A percentile compares a stretch with the other conserved stretches of the same genome.
Conservation (phyloP, 2,329 filamentous ascomycete genomes). For the Aspergillus fructus region DNA sequence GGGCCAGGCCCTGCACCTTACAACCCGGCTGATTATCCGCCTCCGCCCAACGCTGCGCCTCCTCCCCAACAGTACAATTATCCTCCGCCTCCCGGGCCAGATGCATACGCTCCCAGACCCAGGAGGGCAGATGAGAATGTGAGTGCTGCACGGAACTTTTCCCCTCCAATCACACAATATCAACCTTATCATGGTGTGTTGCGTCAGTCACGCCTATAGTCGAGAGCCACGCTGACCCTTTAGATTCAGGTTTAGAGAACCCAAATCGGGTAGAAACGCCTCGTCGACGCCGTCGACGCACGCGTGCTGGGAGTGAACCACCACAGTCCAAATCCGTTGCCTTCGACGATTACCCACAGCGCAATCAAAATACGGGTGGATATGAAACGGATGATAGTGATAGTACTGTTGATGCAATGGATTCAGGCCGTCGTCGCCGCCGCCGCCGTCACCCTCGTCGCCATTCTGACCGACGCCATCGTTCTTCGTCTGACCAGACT, state of each 20-base stretch:
- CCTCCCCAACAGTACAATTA: conserved; percentile 39
- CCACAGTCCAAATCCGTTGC: conserved; percentile 34
- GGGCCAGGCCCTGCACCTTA: conserved; percentile 29
- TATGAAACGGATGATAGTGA: conserved; percentile 47
- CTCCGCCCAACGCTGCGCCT: conserved; percentile 39
- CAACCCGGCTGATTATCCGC: conserved; percentile 43
- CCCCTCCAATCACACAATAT: conserved; percentile 37
- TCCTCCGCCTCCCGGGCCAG: conserved; percentile 33
- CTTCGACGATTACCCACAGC: conserved; percentile 27
- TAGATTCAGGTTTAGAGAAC: conserved; percentile 23
- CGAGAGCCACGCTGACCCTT: conserved; percentile 3
- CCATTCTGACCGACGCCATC: conserved; percentile 21
- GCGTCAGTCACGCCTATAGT: conserved; percentile 15
- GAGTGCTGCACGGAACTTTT: conserved; percentile 43
- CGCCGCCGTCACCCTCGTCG: conserved; percentile 13
- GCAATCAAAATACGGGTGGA: conserved; percentile 24
- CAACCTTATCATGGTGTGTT: conserved; percentile 46
- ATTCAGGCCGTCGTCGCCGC: conserved; percentile 15
- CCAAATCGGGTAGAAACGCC: conserved; percentile 10
- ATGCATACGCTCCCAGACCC: conserved; percentile 40
- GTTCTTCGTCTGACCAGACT: conserved; percentile 25
- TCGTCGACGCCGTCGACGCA: conserved; percentile 11
- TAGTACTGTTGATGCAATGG: conserved; percentile 29
- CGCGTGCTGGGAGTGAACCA: conserved; percentile 25
- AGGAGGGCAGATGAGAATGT: conserved; percentile 51